These are phyloP conservation scores for Erigeron philadelphicus DNA, from an alignment of 140 eudicot genomes.

Conservation along the genomic window DNA sequence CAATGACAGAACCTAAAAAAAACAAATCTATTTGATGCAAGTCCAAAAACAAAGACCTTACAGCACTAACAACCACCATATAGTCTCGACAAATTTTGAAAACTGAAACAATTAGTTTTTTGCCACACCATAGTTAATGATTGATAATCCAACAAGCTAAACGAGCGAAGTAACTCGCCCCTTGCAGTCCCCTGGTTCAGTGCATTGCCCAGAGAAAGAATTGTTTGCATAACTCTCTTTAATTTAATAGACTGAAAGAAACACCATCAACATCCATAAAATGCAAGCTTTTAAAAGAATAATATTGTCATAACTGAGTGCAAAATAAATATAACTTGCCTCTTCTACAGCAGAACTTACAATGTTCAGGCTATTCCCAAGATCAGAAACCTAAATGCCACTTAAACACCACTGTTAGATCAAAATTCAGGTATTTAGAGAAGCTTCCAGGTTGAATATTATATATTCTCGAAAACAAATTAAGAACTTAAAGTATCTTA, in stretches of 20 bases:
- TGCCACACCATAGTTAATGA: slow-evolving; percentile 3
- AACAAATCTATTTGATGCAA: not conserved
- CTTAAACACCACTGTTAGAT: not conserved
- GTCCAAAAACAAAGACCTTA: slow-evolving; percentile 12
- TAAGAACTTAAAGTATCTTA: not conserved
- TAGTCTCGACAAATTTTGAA: not conserved
- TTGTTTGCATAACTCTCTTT: slow-evolving; percentile 85
- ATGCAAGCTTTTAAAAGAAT: not conserved
- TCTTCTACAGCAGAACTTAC: slow-evolving; percentile 69
- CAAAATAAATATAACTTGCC: slow-evolving; percentile 40
- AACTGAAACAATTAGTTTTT: not conserved
- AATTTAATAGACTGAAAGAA: slow-evolving; percentile 64
- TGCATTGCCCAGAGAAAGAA: slow-evolving; percentile 91
- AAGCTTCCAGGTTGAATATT: slow-evolving; percentile 7
- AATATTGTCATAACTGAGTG: not conserved
- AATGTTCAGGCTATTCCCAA: slow-evolving; percentile 51
- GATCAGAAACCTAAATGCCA: slow-evolving; percentile 64
- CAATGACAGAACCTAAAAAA: slow-evolving; percentile 52
- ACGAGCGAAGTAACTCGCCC: slow-evolving; percentile 40
- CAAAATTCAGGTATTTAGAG: not conserved
- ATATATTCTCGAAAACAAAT: not conserved
- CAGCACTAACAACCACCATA: not conserved
- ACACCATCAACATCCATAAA: slow-evolving; percentile 15
- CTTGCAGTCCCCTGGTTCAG: slow-evolving; percentile 94
- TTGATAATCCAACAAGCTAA: not conserved